Base-by-base conservation (phyloP, 768 basidiomycete genomes). In the Lepiota venenata region DNA sequence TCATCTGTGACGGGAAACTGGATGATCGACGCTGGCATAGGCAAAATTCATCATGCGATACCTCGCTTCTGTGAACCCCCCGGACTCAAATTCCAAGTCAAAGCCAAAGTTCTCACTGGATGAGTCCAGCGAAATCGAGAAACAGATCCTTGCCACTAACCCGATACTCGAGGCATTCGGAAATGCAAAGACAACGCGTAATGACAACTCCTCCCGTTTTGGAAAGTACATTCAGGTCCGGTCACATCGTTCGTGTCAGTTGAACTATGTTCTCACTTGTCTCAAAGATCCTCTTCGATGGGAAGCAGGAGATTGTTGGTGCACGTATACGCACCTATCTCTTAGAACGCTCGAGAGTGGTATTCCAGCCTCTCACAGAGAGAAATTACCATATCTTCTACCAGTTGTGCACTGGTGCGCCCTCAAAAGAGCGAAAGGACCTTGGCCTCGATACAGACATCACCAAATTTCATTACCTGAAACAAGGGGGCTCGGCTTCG, bases 351-450 rank as follows among this genome's bases (percentile, higher is more conserved):
- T 98, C 97, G 38, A 87, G 97, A 57, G 88, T 99, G 58, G 95
- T 98, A 55, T 98, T 96, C 71, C 97, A 99, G 70, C 96, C 97
- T 15, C 78, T 90, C 55, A 94, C 91, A 41, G 97, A 99, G 70
- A 86, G 97, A 56, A 99, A 99, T 72, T 99, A 98, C 72, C 97
- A 99, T 70, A 98, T 99, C 63, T 99, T 99, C 78, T 98, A 99
- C 72, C 97, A 99, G 68, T 77, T 99, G n/a, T 93, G 96, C 61
- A 91, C 95, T 0, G 97, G 97, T 45, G 93, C 93, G 9, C 95
- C 97, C 2, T 75, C 90, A 20, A 96, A 96, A 69, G 97, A 99
- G 65, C 85, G 93, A 39, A 96, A 96, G 71, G 93, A 95, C 63
- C 83, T 98, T 42, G 95, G 93, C 4, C 79, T 99, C 36, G 92